Evolutionary conservation across 108 stramenopile species (phyloP), one percentile per base, ranked within the genome.

Genomic region (Skeletonema costatum): DNA sequence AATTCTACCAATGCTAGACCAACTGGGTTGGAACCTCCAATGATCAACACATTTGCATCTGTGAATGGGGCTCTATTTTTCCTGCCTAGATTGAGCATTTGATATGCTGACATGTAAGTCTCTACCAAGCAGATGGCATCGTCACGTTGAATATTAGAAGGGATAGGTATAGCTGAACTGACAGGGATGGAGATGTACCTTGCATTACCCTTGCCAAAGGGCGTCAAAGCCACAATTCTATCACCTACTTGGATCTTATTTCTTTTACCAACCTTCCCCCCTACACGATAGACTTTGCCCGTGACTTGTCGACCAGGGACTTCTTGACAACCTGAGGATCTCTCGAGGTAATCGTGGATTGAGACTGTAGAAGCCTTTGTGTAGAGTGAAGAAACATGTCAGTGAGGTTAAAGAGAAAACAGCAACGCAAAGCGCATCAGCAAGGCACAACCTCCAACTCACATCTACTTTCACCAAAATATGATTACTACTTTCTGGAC

Each of bases 41-140:
- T 71, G 36, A 94, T 71, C 19, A 94, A 60, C 17, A 94, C 82
- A 17, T 85, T 83, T 39, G 87, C 85, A 35, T 84, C 89, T 56
- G 74, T 69, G 17, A 91, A 70, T 1, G 86, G 74, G 11, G 61
- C 39, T 31, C 71, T 51, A 8, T 74, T 66, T 66, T 68, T 76
- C 53, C 73, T 12, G 46, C 25, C 12, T 56, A 82, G 61, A 42
- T 82, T 82, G 42, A 92, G 66, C 4, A 81, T 66, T 74, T 95
- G 93, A 63, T 90, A 92, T 7, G 93, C 93, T 4, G 88, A 64
- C 75, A 95, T 79, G 73, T 92, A 95, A 21, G 80, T 90, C 36
- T 88, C 85, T 6, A 86, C 83, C 64, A 94, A 77, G 63, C 91
- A 92, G 25, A 81, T 80, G 3, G 84, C 79, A 61, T 64, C 60